Base-by-base conservation (phyloP, 768 basidiomycete genomes). In the Pulveroboletus sp. region DNA sequence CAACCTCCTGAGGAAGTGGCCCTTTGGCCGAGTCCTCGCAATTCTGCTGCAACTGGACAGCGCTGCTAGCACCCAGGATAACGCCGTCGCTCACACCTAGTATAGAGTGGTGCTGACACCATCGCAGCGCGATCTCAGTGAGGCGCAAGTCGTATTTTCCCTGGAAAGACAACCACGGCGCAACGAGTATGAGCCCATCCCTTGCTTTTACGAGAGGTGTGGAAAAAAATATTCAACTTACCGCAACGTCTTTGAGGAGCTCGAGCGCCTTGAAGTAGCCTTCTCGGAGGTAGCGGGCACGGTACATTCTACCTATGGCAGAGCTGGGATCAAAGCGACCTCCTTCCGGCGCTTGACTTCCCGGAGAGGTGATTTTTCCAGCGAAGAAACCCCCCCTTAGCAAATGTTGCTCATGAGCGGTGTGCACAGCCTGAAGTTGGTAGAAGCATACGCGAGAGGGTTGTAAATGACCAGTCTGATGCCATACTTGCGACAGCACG, bases 391-490 rank as follows among this genome's bases (percentile, higher is more conserved):
- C 45, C 25, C 50, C 52, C n/a, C 51, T 54, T 35, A 20, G 17
- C 14, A 7, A 33, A 24, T 19, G 6, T 29, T 29, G 27, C 9
- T 9, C 29, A 33, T 48, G 4, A 42, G 33, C 0, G 2, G 23
- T 2, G 29, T 25, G 37, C 3, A 40, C 3, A 9, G 16, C 21
- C 14, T 0, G 37, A 12, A 43, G 16, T 24, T 3, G 17, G 25
- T 11, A 34, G 17, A 19, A 47, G 65, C 64, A 36, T 50, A 75
- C 70, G 73, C 80, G 47, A 84, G 67, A 39, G 80, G 79, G 51
- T 78, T 82, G 56, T 78, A 83, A 43, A 75, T 72, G 37, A 80
- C 79, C 51, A 82, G 72, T 36, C 77, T 73, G 38, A 83, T 71
- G 7, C 76, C 78, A 49, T 72, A 81, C 58, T 82, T 81, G 33